phyloP scores from a whole-genome alignment of 1,284 basidiomycete genomes.

The Retiboletus fuscus region DNA sequence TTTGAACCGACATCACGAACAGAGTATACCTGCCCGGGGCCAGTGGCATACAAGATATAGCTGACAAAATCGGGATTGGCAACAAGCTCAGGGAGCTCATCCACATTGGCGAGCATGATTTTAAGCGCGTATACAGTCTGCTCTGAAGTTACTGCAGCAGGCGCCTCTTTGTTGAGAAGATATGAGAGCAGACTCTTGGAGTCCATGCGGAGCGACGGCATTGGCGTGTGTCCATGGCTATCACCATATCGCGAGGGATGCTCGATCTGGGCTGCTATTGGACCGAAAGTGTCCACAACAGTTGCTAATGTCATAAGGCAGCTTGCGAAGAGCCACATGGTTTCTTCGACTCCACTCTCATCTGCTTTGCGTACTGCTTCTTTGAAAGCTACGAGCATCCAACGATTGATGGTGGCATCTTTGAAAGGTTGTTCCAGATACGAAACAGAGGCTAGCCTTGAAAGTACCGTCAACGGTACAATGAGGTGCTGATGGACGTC shows the following conservation, averaged over 20 bases:
- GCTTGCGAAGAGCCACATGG: slow-evolving; percentile 13
- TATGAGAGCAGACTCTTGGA: slow-evolving; percentile 16
- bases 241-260: not conserved
- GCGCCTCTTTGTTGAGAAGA: slow-evolving; percentile 15
- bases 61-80: slow-evolving; percentile 21
- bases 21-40: slow-evolving; percentile 17
- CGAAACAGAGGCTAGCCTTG: slow-evolving; percentile 11
- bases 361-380: not conserved
- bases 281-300: slow-evolving; percentile 11
- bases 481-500: slow-evolving; percentile 15
- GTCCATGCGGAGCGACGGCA: slow-evolving; percentile 3
- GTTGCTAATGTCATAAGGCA: slow-evolving; percentile 16
- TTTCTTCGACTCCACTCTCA: not conserved
- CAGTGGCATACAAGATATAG: slow-evolving; percentile 21
- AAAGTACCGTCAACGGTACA: slow-evolving; percentile 21
- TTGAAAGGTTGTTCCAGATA: slow-evolving; percentile 6
- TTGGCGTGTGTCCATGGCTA: no score
- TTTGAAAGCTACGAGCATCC: slow-evolving; percentile 16
- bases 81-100: slow-evolving; percentile 12
- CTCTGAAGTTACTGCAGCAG: not conserved
- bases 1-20: slow-evolving; percentile 9
- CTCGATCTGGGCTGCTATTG: not conserved
- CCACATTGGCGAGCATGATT: slow-evolving; percentile 15
- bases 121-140: slow-evolving; percentile 18
- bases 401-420: not conserved